These are phyloP conservation scores for Cladosporium velox DNA, from an alignment of 2,329 filamentous ascomycete genomes.

Conservation along the genomic window DNA sequence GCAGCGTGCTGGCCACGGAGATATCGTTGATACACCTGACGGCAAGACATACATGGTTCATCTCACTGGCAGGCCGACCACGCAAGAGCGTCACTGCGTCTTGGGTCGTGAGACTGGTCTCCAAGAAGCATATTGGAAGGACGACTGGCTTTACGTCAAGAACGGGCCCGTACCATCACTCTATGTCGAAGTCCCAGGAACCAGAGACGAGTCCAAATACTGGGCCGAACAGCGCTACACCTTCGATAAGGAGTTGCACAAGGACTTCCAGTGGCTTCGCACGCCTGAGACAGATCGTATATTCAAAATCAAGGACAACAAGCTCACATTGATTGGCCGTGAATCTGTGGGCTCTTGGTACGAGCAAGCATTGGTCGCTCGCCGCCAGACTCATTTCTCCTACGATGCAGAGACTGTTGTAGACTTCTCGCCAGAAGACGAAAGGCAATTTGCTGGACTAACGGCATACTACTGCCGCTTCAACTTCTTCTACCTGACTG, in stretches of 20 bases:
- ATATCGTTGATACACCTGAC: conserved; percentile 48
- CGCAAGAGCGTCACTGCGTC: conserved; percentile 48
- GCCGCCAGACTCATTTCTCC: conserved; percentile 20
- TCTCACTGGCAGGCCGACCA: conserved; percentile 49
- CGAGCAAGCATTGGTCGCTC: conserved; percentile 17
- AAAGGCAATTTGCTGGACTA: conserved; percentile 20
- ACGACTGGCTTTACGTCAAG: conserved; percentile 57
- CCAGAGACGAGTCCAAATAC: conserved; percentile 16
- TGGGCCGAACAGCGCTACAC: conserved; percentile 20
- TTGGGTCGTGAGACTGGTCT: conserved; percentile 55
- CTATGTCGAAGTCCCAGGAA: conserved; percentile 18
- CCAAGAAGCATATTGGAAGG: conserved; percentile 51
- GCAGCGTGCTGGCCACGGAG: conserved; percentile 54
- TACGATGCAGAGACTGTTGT: conserved; percentile 20
- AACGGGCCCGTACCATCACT: conserved; percentile 34
- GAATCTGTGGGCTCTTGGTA: conserved; percentile 19
- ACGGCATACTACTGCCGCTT: conserved; percentile 22
- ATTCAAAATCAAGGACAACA: conserved; percentile 9
- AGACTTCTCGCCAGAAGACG: conserved; percentile 18
- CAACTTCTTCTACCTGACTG: conserved; percentile 20
- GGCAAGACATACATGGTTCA: conserved; percentile 54
- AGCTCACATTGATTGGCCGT: conserved; percentile 7
- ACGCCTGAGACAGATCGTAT: conserved; percentile 19
- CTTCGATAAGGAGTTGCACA: conserved; percentile 18
- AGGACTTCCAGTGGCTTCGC: conserved; percentile 22